These are phyloP conservation scores for Populus tremula DNA, from an alignment of 345 rosid genomes.

Conservation along the genomic window DNA sequence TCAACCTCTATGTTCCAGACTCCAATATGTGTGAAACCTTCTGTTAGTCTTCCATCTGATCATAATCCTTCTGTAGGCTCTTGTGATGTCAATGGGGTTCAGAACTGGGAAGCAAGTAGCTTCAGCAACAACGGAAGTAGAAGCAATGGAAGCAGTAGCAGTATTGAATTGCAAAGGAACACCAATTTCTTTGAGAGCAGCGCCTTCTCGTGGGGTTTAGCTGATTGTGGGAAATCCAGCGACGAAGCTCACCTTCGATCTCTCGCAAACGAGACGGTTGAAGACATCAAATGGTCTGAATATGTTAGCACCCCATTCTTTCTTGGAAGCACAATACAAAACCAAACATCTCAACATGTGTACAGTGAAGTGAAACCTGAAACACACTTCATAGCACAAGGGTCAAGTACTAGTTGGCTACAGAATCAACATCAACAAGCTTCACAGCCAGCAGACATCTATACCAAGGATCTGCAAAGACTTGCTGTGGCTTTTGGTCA, in stretches of 20 bases:
- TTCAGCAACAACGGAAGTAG: slow-evolving; percentile 28
- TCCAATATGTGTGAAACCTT: slow-evolving; percentile 49
- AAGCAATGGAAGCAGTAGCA: slow-evolving; percentile 34
- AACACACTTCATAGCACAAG: slow-evolving; percentile 24
- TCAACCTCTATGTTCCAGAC: slow-evolving; percentile 47
- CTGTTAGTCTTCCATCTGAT: slow-evolving; percentile 50
- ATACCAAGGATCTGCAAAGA: slow-evolving; percentile 35
- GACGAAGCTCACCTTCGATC: slow-evolving; percentile 21
- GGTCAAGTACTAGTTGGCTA: slow-evolving; percentile 20
- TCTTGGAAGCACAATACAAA: slow-evolving; percentile 31
- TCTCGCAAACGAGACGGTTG: slow-evolving; percentile 20
- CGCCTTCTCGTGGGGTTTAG: slow-evolving; percentile 36
- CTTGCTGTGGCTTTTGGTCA: slow-evolving; percentile 44
- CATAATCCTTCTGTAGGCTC: slow-evolving; percentile 29
- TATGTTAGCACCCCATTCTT: slow-evolving; percentile 41
- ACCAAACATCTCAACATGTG: slow-evolving; percentile 29
- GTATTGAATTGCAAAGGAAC: slow-evolving; percentile 48
- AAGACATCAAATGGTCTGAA: slow-evolving; percentile 55
- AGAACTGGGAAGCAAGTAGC: slow-evolving; percentile 32
- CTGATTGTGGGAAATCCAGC: slow-evolving; percentile 28
- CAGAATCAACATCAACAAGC: slow-evolving; percentile 22
- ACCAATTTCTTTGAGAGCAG: slow-evolving; percentile 32
- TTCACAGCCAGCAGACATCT: slow-evolving; percentile 35
- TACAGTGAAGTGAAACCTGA: slow-evolving; percentile 35
- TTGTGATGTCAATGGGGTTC: slow-evolving; percentile 21